Evolutionary conservation across 2,329 filamentous ascomycete genomes (phyloP).

Genomic region (Xylaria hypoxylon): DNA sequence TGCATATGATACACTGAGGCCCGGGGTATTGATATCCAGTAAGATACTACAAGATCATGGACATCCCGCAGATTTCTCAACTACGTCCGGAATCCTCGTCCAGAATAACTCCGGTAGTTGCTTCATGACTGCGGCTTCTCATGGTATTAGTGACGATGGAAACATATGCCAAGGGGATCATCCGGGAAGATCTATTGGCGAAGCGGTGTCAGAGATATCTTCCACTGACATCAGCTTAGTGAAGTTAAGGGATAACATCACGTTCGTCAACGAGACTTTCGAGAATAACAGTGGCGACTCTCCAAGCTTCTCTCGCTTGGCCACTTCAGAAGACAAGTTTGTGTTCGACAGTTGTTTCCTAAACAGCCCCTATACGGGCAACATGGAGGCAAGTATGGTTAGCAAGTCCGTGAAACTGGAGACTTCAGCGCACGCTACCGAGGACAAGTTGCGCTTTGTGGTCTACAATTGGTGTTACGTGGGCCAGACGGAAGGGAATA

Average conservation of each 20-base stretch:
- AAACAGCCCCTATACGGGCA: conserved; percentile 32
- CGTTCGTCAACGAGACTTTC: conserved; percentile 30
- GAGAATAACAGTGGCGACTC: conserved; percentile 3
- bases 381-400: conserved; percentile 21
- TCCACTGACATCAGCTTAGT: conserved; percentile 29
- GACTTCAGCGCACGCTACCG: not conserved
- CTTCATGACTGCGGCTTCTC: conserved; percentile 33
- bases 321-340: conserved; percentile 21
- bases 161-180: conserved; percentile 16
- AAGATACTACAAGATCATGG: conserved; percentile 7
- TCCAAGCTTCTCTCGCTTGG: conserved; percentile 21
- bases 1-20: conserved; percentile 22
- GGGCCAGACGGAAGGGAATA: conserved; percentile 29
- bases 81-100: conserved; percentile 29
- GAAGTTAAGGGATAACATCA: conserved; percentile 15
- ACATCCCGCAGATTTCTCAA: conserved; percentile 19
- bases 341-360: conserved; percentile 19
- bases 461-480: conserved; percentile 29
- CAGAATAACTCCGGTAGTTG: conserved; percentile 17
- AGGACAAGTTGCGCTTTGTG: conserved; percentile 17
- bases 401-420: conserved; percentile 24
- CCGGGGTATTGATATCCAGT: conserved; percentile 26
- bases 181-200: conserved; percentile 13
- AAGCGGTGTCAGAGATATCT: conserved; percentile 23
- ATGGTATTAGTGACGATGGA: conserved; percentile 22